Base-by-base conservation (phyloP, 495 filamentous ascomycete species). In the Xylaria curta region DNA sequence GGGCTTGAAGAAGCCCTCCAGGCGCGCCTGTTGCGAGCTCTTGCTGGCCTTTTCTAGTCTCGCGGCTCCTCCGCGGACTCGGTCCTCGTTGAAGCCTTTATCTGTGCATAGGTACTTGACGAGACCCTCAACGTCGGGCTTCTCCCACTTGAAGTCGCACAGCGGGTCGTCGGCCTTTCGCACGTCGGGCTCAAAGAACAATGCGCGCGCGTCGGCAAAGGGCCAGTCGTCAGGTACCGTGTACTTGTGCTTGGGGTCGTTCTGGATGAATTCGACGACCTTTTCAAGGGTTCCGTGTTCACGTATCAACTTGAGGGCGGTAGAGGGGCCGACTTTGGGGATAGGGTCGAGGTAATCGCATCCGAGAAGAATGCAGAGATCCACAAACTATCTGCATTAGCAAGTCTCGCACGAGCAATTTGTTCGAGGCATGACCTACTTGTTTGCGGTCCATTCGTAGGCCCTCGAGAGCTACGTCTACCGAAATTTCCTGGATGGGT, bases 1-100 rank as follows among this genome's bases (percentile, higher is more conserved):
- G 15, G 93, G 90, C 82, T 97, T 97, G 88, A 99, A 99, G 84
- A 99, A 99, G 17, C 97, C 95, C 77, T 97, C 94, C n/a, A 99
- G 82, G 36, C 96, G 89, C 4, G 92, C 89, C 80, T 99, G 96
- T 80, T 98, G 96, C 17, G 90, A 89, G 33, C 85, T 90, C 86
- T 97, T 98, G 66, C 97, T 82, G 70, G 92, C 94, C 85, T 98
- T 99, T 77, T 89, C 85, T 51, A 99, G 83, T 46, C 92, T 88
- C 0, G 86, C 86, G 2, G 91, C 95, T 19, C 87, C 95, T 53
- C 83, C 88, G 38, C 94, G 89, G 24, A 99, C 95, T 3, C 96
- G 86, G 73, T 98, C 96, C 80, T 98, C 97, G 66, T 89, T 95
- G 87, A 99, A 99, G 3, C 93, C 95, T 84, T 99, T 99, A 80